Base-by-base conservation (phyloP, 75 land plant genomes). In the Sequoiadendron giganteum region DNA sequence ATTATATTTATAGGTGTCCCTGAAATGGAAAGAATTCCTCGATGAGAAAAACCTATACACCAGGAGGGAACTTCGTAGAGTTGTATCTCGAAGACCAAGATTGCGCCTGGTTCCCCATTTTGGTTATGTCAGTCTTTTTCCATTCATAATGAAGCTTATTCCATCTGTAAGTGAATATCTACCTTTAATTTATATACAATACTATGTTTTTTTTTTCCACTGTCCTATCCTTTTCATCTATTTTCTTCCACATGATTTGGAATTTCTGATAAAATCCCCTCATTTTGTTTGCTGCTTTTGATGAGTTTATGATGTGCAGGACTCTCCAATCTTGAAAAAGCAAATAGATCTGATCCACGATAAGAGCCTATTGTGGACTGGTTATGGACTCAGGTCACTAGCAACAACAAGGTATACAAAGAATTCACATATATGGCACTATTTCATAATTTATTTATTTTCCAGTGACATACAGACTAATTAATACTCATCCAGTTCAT, bases 51-150 rank as follows among this genome's bases (percentile, higher is more conserved):
- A 93, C 28, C 77, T 89, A 18, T 80, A 92, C 88, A 34, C 89
- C 47, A 76, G 52, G 15, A 85, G 92, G 81, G 93, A 93, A 78
- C 93, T 96, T 85, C 88, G 94, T 39, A 88, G 99, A 38, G 95
- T 94, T 38, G 95, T 93, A 32, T 56, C 88, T 39, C 92, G 90
- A 52, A 86, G 43, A 70, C 99, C 99, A 83, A 70, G 90, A 32
- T 56, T 94, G 86, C 79, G 88, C 75, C 80, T 96, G 70, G 99
- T 98, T 78, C 99, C 99, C 54, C 99, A 98, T 90, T 86, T 95
- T 94, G 99, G 99, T 72, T 98, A 97, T 89, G 95, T 94, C 89
- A 97, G 96, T 90, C 96, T 98, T 87, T 97, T 97, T 65, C 99
- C 99, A 15, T 92, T 98, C 85, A 95, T 97, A 88, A 91, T 91